Percentiles rank a stretch among this genome's conserved stretches.
Conservation (phyloP, 2,329 filamentous ascomycete genomes). For the Nannizzia gypsea region DNA sequence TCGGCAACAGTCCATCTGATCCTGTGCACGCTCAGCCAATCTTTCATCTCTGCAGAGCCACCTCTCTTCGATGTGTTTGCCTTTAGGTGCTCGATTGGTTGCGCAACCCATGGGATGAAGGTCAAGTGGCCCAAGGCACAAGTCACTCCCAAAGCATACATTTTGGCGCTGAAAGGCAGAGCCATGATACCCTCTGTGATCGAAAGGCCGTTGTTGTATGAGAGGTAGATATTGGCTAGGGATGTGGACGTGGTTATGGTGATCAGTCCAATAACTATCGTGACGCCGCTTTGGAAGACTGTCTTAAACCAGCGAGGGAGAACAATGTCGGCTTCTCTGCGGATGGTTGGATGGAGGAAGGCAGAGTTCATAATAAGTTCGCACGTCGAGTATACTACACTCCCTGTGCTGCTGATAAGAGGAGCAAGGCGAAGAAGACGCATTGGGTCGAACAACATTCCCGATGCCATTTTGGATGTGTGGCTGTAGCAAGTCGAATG, state of each 20-base stretch:
- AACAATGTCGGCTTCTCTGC: slow-evolving; percentile 18
- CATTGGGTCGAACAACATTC: slow-evolving; percentile 12
- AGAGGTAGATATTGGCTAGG: slow-evolving; percentile 31
- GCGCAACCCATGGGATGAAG: slow-evolving; percentile 13
- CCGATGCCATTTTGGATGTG: slow-evolving; percentile 9
- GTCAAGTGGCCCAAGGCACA: slow-evolving; percentile 12
- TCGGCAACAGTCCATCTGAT: slow-evolving; percentile 12
- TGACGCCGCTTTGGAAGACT: slow-evolving; percentile 32
- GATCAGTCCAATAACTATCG: slow-evolving; percentile 10
- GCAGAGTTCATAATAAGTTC: slow-evolving; percentile 19
- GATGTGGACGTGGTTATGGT: slow-evolving; percentile 8
- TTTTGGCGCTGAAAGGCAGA: slow-evolving; percentile 29
- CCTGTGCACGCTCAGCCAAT: slow-evolving; percentile 14
- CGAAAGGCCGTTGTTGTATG: slow-evolving; percentile 56
- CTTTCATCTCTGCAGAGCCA: slow-evolving; percentile 8
- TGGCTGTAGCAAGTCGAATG: background rate
- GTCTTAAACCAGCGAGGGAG: slow-evolving; percentile 35
- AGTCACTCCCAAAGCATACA: slow-evolving; percentile 12
- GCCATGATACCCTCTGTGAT: slow-evolving; percentile 43
- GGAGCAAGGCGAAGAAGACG: slow-evolving; percentile 33
- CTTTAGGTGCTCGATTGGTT: slow-evolving; percentile 11
- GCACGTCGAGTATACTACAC: slow-evolving; percentile 37
- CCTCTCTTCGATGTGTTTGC: slow-evolving; percentile 7
- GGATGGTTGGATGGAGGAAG: slow-evolving; percentile 16
- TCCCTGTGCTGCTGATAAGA: slow-evolving; percentile 38